Base-by-base conservation (phyloP, 345 rosid species). In the Boechera divaricarpa region DNA sequence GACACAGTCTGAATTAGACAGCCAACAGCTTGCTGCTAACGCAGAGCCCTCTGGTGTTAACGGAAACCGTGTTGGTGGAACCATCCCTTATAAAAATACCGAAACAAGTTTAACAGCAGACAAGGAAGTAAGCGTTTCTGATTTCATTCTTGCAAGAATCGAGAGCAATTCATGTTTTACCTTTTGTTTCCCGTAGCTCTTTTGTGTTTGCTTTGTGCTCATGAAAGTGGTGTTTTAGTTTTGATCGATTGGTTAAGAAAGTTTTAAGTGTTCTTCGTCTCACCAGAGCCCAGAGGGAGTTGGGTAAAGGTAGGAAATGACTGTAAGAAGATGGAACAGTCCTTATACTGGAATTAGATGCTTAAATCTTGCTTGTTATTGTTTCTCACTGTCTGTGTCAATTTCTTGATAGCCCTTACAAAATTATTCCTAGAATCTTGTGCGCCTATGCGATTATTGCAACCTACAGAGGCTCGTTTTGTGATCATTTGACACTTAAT, bases 1-100 rank as follows among this genome's bases (percentile, higher is more conserved):
- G 82, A 91, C 97, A 44, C 96, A 85, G 80, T 80, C 92, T 79
- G 98, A 93, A 83, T 52, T 87, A 82, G 90, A 86, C 47, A 86
- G 79, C 72, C 79, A 83, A 52, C 84, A 58, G 49, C 85, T 84
- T 69, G 88, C 90, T 2, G 77, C 69, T 60, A 64, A 81, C 6
- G 36, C 78, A 10, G 94, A 86, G 57, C 76, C 85, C 51, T 79
- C 85, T 58, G 77, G 75, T 56, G 79, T 74, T 68, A 86, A 85
- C 33, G 75, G 81, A 39, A 76, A 75, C 54, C 85, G 75, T 74
- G 80, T 73, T 79, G 81, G 62, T 77, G 86, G 87, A 69, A 66
- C 52, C 69, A 81, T 76, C 48, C 84, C 87, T 28, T 86, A 83
- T 74, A 88, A 82, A 79, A 84, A 80, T 68, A 79, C 80, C 10